Conservation (phyloP, 208 protist genomes). For the Plasmodiophora brassicae region DNA sequence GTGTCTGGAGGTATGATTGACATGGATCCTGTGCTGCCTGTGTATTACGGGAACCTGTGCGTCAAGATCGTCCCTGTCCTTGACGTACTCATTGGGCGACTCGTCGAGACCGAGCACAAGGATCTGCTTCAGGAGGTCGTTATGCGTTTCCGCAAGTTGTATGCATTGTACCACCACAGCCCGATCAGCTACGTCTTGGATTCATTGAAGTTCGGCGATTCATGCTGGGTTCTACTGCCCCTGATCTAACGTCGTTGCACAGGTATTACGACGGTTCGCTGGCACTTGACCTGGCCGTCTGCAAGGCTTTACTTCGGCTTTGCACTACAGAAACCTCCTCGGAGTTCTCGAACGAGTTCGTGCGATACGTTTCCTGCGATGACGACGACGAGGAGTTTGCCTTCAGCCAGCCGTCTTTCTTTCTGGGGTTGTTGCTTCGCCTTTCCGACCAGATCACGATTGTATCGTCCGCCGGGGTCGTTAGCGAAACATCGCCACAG, state of each 20-base stretch:
- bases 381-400: neutral
- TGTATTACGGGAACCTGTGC: constrained; percentile 22
- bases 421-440: neutral
- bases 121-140: neutral
- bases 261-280: neutral
- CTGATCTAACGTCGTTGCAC: neutral
- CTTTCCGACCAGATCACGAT: neutral
- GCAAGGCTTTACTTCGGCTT: neutral
- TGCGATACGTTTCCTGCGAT: neutral
- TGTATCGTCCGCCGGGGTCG: neutral
- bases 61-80: neutral
- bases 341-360: neutral
- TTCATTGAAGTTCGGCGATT: neutral
- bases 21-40: neutral
- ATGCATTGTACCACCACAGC: neutral
- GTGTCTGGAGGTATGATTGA: no score
- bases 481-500: neutral
- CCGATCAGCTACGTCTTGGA: neutral
- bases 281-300: neutral
- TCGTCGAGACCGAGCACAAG: neutral
- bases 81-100: neutral
- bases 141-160: neutral
- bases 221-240: neutral
- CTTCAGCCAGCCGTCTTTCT: neutral
- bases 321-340: neutral